Conservation (phyloP, 805 yeast species). For the Candida lessepsii region DNA sequence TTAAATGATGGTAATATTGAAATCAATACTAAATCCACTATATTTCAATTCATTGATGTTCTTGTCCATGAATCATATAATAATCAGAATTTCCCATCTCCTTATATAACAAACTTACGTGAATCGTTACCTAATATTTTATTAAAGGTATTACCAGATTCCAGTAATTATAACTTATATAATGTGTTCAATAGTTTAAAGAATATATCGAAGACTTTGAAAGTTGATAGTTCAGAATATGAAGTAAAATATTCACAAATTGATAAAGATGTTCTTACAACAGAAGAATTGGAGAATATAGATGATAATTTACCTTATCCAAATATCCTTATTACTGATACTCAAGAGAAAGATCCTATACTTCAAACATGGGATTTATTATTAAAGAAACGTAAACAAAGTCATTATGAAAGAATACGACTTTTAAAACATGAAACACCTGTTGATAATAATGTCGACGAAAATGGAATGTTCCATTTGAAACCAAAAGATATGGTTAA, state of each 20-base stretch:
- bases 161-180: slow-evolving; percentile 35
- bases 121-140: slow-evolving; percentile 35
- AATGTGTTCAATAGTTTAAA: slow-evolving; percentile 36
- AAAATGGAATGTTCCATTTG: slow-evolving; percentile 26
- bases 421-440: slow-evolving; percentile 32
- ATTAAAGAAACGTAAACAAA: slow-evolving; percentile 45
- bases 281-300: slow-evolving; percentile 34
- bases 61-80: slow-evolving; percentile 42
- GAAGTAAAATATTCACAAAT: slow-evolving; percentile 28
- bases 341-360: slow-evolving; percentile 25
- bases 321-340: slow-evolving; percentile 19
- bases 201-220: slow-evolving; percentile 36
- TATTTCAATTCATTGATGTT: slow-evolving; percentile 70
- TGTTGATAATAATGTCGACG: slow-evolving; percentile 25
- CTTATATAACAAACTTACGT: slow-evolving; percentile 36
- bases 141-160: slow-evolving; percentile 33
- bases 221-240: slow-evolving; percentile 26
- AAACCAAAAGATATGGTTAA: slow-evolving; percentile 20
- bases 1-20: slow-evolving; percentile 47
- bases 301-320: slow-evolving; percentile 36
- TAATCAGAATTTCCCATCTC: slow-evolving; percentile 31
- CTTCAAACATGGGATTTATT: slow-evolving; percentile 48
- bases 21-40: slow-evolving; percentile 61
- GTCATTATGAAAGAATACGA: slow-evolving; percentile 49
- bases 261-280: slow-evolving; percentile 28